Conservation (phyloP, 345 rosid species). For the Crucihimalaya himalaica region DNA sequence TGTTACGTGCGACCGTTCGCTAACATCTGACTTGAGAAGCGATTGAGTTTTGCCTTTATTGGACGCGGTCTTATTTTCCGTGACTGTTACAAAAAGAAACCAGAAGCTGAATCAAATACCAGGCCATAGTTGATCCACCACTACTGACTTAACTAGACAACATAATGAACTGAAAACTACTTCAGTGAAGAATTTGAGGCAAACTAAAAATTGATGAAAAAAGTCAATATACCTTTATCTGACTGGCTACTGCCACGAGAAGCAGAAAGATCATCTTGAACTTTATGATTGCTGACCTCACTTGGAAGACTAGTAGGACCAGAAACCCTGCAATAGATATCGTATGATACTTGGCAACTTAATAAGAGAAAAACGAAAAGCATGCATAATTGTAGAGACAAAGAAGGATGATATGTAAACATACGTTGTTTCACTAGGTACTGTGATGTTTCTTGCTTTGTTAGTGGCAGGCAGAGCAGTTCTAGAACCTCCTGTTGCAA, state of each 20-base stretch:
- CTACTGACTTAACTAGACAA: not conserved
- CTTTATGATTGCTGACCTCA: slow-evolving; percentile 38
- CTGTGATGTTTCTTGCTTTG: slow-evolving; percentile 45
- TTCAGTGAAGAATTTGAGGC: not conserved
- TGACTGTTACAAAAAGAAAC: slow-evolving; percentile 24
- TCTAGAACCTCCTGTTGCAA: slow-evolving; percentile 44
- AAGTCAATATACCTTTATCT: slow-evolving; percentile 45
- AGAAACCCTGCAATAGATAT: slow-evolving; percentile 43
- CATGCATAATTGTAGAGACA: not conserved
- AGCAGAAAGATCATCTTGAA: slow-evolving; percentile 30
- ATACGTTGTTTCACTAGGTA: slow-evolving; percentile 52
- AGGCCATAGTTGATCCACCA: slow-evolving; percentile 1
- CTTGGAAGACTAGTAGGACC: slow-evolving; percentile 46
- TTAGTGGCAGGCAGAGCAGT: slow-evolving; percentile 38
- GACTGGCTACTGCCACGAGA: slow-evolving; percentile 36
- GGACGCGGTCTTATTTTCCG: slow-evolving; percentile 23
- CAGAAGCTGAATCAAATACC: slow-evolving; percentile 19
- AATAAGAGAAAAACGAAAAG: not conserved
- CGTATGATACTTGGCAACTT: not conserved
- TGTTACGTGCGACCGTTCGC: slow-evolving; percentile 63
- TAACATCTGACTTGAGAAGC: slow-evolving; percentile 40
- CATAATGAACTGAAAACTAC: slow-evolving; percentile 12
- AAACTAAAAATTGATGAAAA: not conserved
- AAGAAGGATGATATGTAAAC: slow-evolving; percentile 8
- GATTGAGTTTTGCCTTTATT: slow-evolving; percentile 41